phyloP scores from a whole-genome alignment of 306 rosid species.

The Carpinus viminea region DNA sequence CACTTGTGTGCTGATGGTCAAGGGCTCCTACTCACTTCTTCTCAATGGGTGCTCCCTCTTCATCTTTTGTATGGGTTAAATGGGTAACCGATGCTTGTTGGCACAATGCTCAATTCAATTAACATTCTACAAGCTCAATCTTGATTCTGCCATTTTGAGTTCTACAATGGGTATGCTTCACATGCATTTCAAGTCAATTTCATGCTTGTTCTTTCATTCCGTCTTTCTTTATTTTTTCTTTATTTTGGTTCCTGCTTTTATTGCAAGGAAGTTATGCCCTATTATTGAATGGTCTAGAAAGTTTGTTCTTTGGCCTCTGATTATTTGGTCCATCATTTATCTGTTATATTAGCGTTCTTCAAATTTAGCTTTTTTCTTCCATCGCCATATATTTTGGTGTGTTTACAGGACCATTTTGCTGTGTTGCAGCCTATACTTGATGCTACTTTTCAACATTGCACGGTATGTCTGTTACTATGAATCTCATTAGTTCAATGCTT shows the following conservation, averaged over 20 bases:
- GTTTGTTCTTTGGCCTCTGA: background rate
- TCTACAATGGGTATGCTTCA: too few relatives aligned
- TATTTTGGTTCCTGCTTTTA: background rate
- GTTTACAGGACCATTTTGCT: conserved; percentile 13
- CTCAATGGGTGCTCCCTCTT: too few relatives aligned
- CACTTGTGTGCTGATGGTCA: too few relatives aligned
- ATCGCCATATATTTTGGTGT: conserved; percentile 15
- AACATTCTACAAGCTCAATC: too few relatives aligned
- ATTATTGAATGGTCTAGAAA: background rate
- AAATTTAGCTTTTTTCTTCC: conserved; percentile 4
- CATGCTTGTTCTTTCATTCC: too few relatives aligned
- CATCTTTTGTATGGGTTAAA: too few relatives aligned
- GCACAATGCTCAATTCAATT: too few relatives aligned
- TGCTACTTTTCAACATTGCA: conserved; percentile 67
- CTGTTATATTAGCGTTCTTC: background rate
- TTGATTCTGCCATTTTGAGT: too few relatives aligned
- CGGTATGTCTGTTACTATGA: conserved; percentile 45
- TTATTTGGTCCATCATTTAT: background rate
- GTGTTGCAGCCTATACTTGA: conserved; percentile 83
- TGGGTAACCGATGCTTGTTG: too few relatives aligned
- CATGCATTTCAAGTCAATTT: too few relatives aligned
- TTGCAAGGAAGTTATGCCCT: background rate
- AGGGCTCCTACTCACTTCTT: too few relatives aligned
- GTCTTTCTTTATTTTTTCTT: too few relatives aligned
- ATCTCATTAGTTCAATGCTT: conserved; percentile 10